Evolutionary conservation across 2,329 filamentous ascomycete genomes (phyloP), one percentile per base, ranked within the genome.

Genomic region (Scleromitrula shiraiana): DNA sequence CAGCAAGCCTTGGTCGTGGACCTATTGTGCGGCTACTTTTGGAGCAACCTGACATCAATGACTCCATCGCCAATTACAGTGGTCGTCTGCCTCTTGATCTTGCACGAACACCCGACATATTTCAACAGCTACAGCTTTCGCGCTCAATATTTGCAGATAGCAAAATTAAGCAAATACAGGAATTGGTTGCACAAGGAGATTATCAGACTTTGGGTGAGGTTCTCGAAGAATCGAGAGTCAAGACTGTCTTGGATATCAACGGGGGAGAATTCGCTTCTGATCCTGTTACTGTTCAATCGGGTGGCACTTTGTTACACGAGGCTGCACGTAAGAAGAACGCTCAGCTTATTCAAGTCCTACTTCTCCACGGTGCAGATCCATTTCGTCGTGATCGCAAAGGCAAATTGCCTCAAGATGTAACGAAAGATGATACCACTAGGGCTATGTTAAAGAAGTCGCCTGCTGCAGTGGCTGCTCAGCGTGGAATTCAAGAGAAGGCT

Each of bases 401-500:
- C 41, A 97, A 95, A 67, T 75, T 98, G 26, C 89, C 93, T 2
- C 93, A 98, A 64, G 91, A 96, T 66, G 84, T 96, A 38, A 97
- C 93, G 44, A 95, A 93, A 63, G 93, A 98, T 64, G 93, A 98
- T 62, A 79, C 80, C 51, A 95, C 88, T 14, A 80, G 84, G 50
- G 81, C 85, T 8, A 91, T 98, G 62, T 71, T 98, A 40, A 98
- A 97, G 70, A 88, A 83, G 60, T 97, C 91, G 0, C 93, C 93
- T 5, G 93, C 93, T 10, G 93, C 93, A 6, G 89, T 93, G 7
- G 90, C 89, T 12, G 93, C 93, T 1, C 93, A 97, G 68, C 79
- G 91, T 47, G 90, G 89, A 30, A 95, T 98, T 29, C 93, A 98
- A 67, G 93, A 98, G 68, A 95, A 93, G 71, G 93, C 90, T 0